Percentiles rank a stretch among this genome's conserved stretches.
These are phyloP conservation scores for Medicago ruthenica DNA, from an alignment of 306 rosid genomes.

Conservation along the genomic window DNA sequence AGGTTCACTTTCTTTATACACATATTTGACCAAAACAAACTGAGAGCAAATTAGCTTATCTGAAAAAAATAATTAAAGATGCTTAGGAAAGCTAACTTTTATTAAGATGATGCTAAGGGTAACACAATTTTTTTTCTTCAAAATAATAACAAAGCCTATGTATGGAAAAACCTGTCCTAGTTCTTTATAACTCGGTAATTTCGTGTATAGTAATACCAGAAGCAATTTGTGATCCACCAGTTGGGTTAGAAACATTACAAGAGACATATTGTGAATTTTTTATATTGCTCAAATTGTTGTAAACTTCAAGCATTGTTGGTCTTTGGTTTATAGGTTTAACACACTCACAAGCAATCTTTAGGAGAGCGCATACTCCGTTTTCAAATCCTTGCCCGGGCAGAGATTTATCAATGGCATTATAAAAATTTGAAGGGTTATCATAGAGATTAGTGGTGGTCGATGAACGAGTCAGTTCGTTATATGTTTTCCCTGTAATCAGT, in stretches of 20 bases:
- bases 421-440: not conserved
- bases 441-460: not conserved
- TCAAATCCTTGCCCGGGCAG: slow-evolving; percentile 1
- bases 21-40: too few species aligned
- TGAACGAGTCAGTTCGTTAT: not conserved
- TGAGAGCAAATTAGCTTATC: too few species aligned
- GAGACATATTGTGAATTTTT: not conserved
- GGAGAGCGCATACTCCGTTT: not conserved
- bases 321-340: not conserved
- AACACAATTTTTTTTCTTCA: too few species aligned
- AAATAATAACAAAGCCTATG: too few species aligned
- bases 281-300: not conserved
- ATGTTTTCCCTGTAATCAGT: slow-evolving; percentile 39
- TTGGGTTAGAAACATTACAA: not conserved
- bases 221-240: not conserved
- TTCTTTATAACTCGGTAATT: not conserved
- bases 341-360: not conserved
- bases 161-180: too few species aligned
- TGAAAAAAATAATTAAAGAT: too few species aligned
- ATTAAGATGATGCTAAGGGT: too few species aligned
- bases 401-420: slow-evolving; percentile 30
- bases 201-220: not conserved
- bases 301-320: not conserved
- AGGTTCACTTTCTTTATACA: too few species aligned
- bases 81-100: too few species aligned